Percentiles rank a stretch among this genome's conserved stretches.
Evolutionary conservation across 768 basidiomycete genomes (phyloP).

Genomic region (Thelephora aurantiotincta): DNA sequence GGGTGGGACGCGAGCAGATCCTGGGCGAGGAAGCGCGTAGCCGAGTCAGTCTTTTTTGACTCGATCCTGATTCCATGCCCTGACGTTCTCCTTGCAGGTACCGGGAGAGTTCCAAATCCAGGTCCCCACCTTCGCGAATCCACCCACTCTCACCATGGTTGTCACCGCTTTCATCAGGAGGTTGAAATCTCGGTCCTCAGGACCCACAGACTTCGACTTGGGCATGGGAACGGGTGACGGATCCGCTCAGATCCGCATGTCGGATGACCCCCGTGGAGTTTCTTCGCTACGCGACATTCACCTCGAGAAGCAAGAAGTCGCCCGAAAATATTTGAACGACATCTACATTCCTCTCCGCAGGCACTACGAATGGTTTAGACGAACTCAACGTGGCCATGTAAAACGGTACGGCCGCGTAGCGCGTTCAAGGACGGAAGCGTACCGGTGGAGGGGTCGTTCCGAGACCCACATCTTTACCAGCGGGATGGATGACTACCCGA

Average conservation of each 20-base stretch:
- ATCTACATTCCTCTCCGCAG: slow-evolving; percentile 78
- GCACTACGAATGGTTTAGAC: slow-evolving; percentile 94
- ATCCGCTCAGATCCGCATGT: slow-evolving; percentile 35
- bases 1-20: slow-evolving; percentile 95
- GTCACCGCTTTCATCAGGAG: slow-evolving; percentile 82
- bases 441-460: slow-evolving; percentile 89
- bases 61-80: background rate
- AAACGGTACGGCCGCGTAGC: slow-evolving; percentile 78
- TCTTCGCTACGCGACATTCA: slow-evolving; percentile 22
- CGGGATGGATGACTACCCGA: slow-evolving; percentile 94
- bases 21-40: slow-evolving; percentile 93
- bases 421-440: slow-evolving; percentile 80
- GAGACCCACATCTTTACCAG: slow-evolving; percentile 81
- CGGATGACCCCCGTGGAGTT: slow-evolving; percentile 10
- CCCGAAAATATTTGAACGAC: slow-evolving; percentile 53
- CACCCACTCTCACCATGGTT: slow-evolving; percentile 89
- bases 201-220: slow-evolving; percentile 45
- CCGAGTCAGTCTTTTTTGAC: slow-evolving; percentile 34
- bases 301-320: slow-evolving; percentile 45
- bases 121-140: slow-evolving; percentile 89
- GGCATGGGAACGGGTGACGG: slow-evolving; percentile 48
- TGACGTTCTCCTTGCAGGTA: slow-evolving; percentile 32
- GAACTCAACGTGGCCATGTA: slow-evolving; percentile 87
- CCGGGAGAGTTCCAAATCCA: slow-evolving; percentile 86
- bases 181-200: slow-evolving; percentile 29